Conservation (phyloP, 768 basidiomycete species). For the Trichaptum fuscoviolaceum region DNA sequence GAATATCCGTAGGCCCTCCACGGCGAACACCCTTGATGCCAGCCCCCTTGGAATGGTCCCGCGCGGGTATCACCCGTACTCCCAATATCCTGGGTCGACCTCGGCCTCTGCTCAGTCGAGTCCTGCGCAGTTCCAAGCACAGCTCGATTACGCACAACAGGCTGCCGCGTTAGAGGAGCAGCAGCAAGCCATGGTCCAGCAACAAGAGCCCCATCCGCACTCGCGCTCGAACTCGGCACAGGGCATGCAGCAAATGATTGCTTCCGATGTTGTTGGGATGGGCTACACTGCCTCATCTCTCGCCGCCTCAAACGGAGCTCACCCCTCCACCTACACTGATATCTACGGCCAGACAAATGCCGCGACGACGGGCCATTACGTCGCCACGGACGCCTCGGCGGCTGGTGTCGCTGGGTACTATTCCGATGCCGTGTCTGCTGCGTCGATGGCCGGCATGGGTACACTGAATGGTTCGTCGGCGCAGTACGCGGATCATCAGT, state of each 20-base stretch:
- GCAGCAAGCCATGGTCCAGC: not conserved
- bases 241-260: constrained; percentile 3
- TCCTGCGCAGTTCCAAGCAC: constrained; percentile 51
- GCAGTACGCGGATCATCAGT: not conserved
- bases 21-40: constrained; percentile 30
- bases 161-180: not conserved
- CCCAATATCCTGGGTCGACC: constrained; percentile 17
- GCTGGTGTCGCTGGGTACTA: not conserved
- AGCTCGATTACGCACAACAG: constrained; percentile 20
- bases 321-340: not conserved
- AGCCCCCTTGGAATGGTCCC: constrained; percentile 27
- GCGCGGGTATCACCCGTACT: constrained; percentile 31
- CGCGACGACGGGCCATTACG: not conserved
- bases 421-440: constrained; percentile 1
- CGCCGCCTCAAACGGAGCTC: not conserved
- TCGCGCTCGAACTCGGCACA: constrained; percentile 19
- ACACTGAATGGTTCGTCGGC: not conserved
- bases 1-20: constrained; percentile 42
- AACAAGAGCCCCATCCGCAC: constrained; percentile 34
- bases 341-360: not conserved
- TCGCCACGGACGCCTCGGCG: not conserved
- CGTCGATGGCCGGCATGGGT: not conserved
- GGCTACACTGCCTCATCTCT: not conserved
- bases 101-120: constrained; percentile 27
- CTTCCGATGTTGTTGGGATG: not conserved